Base-by-base conservation (phyloP, 2,329 filamentous ascomycete species). In the Coniella vitis region DNA sequence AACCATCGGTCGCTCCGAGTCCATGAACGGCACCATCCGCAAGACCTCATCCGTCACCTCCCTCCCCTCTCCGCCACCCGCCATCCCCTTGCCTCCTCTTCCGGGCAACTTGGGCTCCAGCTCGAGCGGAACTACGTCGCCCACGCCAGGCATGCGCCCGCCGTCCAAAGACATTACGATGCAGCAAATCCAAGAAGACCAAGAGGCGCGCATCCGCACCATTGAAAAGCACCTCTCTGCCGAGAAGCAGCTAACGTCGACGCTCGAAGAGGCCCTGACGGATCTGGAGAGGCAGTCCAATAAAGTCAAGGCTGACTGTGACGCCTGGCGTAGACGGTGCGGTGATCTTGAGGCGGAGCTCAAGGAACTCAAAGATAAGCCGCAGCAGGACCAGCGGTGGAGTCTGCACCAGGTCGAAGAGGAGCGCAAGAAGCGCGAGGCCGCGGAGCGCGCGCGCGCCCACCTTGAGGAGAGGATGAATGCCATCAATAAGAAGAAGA, bases 201-300 rank as follows among this genome's bases (percentile, higher is more conserved):
- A 96, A 65, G 93, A 98, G 64, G 87, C 88, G 38, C 90, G 90
- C 55, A 94, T 98, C 63, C 84, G 87, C 52, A 94, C 89, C 7
- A 95, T 98, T 55, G 91, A 98, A 74, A 97, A 96, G 73, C 90
- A 97, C 63, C 78, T 98, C 20, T 86, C 87, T 56, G 93, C 93
- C 3, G 93, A 98, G 74, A 95, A 95, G 65, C 91, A 97, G 66
- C 83, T 98, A 51, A 98, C 91, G 0, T 85, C 88, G 41, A 97
- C 91, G 2, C 78, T 98, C 35, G 93, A 98, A 66, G 91, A 97
- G 69, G 93, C 93, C 7, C 81, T 98, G 25, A 91, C 89, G 2
- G 93, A 98, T 60, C 80, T 98, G 34, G 93, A 98, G 69, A 81
- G 82, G 48, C 90, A 94, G 59, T 90, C 87, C 60, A 94, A 91